Conservation (phyloP, 2,329 filamentous ascomycete genomes). For the Helminthosporium solani region DNA sequence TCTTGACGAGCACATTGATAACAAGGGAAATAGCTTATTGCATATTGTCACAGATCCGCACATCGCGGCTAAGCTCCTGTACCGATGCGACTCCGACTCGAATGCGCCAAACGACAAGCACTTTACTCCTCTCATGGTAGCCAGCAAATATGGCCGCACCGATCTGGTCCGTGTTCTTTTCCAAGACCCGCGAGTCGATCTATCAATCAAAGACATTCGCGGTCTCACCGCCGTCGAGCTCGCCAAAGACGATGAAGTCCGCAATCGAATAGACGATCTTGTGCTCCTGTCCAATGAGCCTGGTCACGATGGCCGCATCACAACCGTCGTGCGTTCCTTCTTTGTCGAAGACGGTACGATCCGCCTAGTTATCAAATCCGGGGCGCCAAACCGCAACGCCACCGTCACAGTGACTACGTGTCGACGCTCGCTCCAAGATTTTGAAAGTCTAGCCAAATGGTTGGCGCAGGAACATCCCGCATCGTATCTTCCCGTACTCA, state of each 20-base stretch:
- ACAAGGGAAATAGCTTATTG: conserved; percentile 90
- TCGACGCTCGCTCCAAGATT: conserved; percentile 81
- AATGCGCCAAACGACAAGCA: conserved; percentile 94
- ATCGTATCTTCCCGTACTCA: conserved; percentile 85
- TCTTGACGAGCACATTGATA: conserved; percentile 88
- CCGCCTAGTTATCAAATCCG: conserved; percentile 90
- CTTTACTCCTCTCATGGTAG: conserved; percentile 96
- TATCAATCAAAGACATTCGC: conserved; percentile 77
- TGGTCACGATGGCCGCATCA: conserved; percentile 76
- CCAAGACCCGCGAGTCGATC: conserved; percentile 81
- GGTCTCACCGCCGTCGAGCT: conserved; percentile 93
- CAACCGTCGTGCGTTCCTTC: conserved; percentile 89
- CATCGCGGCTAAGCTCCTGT: conserved; percentile 72
- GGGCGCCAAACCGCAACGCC: conserved; percentile 75
- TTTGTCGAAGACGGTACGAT: conserved; percentile 97
- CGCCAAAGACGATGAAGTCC: conserved; percentile 95
- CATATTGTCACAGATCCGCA: conserved; percentile 89
- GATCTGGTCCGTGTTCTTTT: conserved; percentile 91
- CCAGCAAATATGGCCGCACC: conserved; percentile 94
- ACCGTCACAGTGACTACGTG: conserved; percentile 95
- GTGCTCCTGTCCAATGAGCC: conserved; percentile 70
- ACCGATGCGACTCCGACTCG: conserved; percentile 88
- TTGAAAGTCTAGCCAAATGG: conserved; percentile 84
- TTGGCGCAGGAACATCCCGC: conserved; percentile 88
- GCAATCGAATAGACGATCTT: conserved; percentile 94